These are phyloP conservation scores for Apiotrichum akiyoshidainum DNA, from an alignment of 1,284 basidiomycete genomes.

Conservation along the genomic window DNA sequence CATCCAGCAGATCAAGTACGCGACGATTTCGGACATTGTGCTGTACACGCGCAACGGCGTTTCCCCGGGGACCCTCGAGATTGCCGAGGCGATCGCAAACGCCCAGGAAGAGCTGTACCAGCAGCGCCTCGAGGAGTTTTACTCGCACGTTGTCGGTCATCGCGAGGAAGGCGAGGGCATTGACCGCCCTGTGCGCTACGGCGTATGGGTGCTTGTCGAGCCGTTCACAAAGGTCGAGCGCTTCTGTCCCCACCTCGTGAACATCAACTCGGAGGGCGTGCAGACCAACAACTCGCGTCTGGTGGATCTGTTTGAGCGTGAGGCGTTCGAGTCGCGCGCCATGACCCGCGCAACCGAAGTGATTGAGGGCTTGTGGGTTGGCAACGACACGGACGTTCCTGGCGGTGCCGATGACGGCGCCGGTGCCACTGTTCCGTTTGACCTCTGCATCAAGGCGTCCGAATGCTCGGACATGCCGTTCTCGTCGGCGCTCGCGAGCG, in stretches of 20 bases:
- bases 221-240: slow-evolving; percentile 57
- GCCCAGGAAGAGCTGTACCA: slow-evolving; percentile 48
- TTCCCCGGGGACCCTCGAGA: slow-evolving; percentile 50
- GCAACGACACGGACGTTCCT: slow-evolving; percentile 51
- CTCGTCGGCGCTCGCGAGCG: slow-evolving; percentile 19
- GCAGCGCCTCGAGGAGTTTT: slow-evolving; percentile 42
- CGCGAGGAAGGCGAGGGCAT: slow-evolving; percentile 36
- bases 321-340: slow-evolving; percentile 36
- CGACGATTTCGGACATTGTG: slow-evolving; percentile 82
- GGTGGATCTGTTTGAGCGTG: slow-evolving; percentile 54
- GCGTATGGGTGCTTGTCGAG: slow-evolving; percentile 78
- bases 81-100: slow-evolving; percentile 53
- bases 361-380: slow-evolving; percentile 58
- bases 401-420: slow-evolving; percentile 40
- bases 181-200: slow-evolving; percentile 63
- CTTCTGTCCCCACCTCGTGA: slow-evolving; percentile 55
- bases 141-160: slow-evolving; percentile 20
- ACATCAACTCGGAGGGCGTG: slow-evolving; percentile 54
- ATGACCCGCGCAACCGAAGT: slow-evolving; percentile 78
- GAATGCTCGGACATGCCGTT: slow-evolving; percentile 50
- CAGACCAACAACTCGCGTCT: slow-evolving; percentile 45
- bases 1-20: slow-evolving; percentile 67
- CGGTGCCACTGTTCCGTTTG: slow-evolving; percentile 35
- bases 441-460: slow-evolving; percentile 48
- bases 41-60: slow-evolving; percentile 66